These are phyloP conservation scores for Xylaria grammica DNA, from an alignment of 495 filamentous ascomycete species.

Conservation along the genomic window DNA sequence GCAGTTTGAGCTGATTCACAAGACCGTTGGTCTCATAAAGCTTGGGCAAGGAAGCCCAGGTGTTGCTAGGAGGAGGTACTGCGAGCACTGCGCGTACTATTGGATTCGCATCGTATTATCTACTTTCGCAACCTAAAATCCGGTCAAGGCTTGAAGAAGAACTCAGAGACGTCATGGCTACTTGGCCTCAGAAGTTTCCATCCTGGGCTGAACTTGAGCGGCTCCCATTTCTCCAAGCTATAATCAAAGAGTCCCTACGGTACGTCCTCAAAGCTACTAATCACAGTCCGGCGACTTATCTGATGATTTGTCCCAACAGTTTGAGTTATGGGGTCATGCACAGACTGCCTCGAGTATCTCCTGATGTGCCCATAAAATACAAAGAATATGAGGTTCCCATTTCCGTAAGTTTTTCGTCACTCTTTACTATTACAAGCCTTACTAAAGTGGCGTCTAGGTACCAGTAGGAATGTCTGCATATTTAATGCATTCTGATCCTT, in stretches of 20 bases:
- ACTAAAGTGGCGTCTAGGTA: neutral
- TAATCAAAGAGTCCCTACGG: constrained; percentile 46
- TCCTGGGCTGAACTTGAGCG: constrained; percentile 37
- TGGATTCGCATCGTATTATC: constrained; percentile 26
- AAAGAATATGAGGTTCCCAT: constrained; percentile 25
- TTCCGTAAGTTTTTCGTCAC: constrained; percentile 6
- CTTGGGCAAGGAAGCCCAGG: constrained; percentile 27
- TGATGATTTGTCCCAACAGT: constrained; percentile 4
- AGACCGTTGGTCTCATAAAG: constrained; percentile 36
- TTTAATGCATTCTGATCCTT: constrained; percentile 40
- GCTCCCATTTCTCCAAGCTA: constrained; percentile 40
- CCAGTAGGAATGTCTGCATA: constrained; percentile 32
- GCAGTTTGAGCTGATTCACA: constrained; percentile 26
- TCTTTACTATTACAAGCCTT: neutral
- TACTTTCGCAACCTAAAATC: neutral
- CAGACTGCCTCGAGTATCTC: constrained; percentile 29
- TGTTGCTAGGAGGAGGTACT: constrained; percentile 33
- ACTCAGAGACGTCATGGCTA: constrained; percentile 26
- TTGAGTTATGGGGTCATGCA: constrained; percentile 30
- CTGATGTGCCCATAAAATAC: constrained; percentile 21
- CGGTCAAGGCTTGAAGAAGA: neutral
- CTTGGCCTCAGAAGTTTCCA: constrained; percentile 23
- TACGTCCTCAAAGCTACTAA: constrained; percentile 7
- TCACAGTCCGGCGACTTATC: neutral
- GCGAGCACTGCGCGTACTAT: constrained; percentile 34